phyloP scores from a whole-genome alignment of 2,329 filamentous ascomycete species.

The Cordyceps cateniannulata region DNA sequence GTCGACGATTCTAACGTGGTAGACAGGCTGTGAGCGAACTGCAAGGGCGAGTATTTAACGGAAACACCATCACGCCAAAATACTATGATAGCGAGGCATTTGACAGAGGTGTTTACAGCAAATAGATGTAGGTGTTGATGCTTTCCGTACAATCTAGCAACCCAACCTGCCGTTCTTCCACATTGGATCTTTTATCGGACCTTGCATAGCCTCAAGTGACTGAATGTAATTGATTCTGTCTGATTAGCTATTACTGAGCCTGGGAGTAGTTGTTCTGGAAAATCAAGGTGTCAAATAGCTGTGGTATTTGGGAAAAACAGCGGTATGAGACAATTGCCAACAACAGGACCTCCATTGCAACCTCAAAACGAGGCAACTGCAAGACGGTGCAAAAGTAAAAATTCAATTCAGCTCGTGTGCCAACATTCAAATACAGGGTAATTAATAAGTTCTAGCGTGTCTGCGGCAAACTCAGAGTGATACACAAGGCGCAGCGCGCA shows the following conservation, averaged over 20 bases:
- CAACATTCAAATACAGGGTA: conserved; percentile 29
- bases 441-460: conserved; percentile 40
- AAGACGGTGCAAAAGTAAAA: not conserved
- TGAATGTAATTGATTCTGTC: too few relatives aligned
- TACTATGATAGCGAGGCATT: conserved; percentile 84
- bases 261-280: too few relatives aligned
- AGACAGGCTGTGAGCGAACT: conserved; percentile 78
- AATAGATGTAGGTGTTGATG: not conserved
- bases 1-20: not conserved
- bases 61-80: conserved; percentile 71
- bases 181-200: too few relatives aligned
- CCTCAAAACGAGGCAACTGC: too few relatives aligned
- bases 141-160: not conserved
- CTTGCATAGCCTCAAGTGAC: too few relatives aligned
- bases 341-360: too few relatives aligned
- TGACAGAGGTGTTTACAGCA: conserved; percentile 54
- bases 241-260: too few relatives aligned
- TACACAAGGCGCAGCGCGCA: not conserved
- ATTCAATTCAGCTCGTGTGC: conserved; percentile 13
- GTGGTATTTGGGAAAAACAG: too few relatives aligned
- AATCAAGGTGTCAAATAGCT: too few relatives aligned
- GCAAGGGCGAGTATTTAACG: conserved; percentile 81
- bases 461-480: conserved; percentile 17
- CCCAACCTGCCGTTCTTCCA: not conserved
- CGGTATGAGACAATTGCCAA: too few relatives aligned